Percentiles rank a stretch among this genome's conserved stretches.
These are phyloP conservation scores for Hortaea sp. DNA, from an alignment of 2,329 filamentous ascomycete genomes.

Conservation along the genomic window DNA sequence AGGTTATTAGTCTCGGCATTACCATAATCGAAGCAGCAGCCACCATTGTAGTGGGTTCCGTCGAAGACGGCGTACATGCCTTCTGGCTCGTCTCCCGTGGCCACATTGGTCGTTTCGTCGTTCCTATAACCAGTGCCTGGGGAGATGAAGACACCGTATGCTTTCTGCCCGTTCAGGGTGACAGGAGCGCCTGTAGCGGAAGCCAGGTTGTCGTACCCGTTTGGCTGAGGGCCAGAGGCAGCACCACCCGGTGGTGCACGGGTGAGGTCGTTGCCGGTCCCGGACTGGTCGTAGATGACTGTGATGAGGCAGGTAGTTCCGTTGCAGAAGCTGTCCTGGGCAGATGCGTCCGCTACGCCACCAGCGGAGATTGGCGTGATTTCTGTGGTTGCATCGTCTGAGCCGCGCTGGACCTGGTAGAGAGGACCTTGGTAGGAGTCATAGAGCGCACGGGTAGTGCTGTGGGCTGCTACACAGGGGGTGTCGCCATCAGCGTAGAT, in stretches of 20 bases:
- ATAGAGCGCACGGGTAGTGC: conserved; percentile 53
- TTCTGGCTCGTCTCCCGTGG: conserved; percentile 45
- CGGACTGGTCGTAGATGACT: conserved; percentile 55
- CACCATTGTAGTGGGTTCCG: conserved; percentile 49
- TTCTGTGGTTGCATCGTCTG: conserved; percentile 37
- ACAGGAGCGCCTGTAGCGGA: conserved; percentile 52
- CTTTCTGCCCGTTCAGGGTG: conserved; percentile 46
- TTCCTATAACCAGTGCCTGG: conserved; percentile 57
- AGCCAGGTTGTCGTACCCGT: conserved; percentile 51
- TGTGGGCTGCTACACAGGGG: conserved; percentile 53
- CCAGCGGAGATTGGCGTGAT: conserved; percentile 46
- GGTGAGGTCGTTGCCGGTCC: conserved; percentile 50
- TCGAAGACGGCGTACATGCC: conserved; percentile 53
- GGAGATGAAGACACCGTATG: conserved; percentile 53
- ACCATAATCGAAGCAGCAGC: conserved; percentile 33
- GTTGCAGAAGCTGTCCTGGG: conserved; percentile 50
- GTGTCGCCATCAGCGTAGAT: conserved; percentile 45
- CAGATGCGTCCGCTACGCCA: conserved; percentile 50
- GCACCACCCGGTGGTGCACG: conserved; percentile 45
- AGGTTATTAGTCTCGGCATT: conserved; percentile 30
- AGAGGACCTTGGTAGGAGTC: conserved; percentile 42
- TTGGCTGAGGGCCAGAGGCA: conserved; percentile 44
- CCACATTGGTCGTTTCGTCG: conserved; percentile 41
- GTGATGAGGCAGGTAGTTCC: conserved; percentile 52
- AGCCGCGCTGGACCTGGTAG: conserved; percentile 51